A percentile compares a stretch with the other conserved stretches of the same genome.
These are phyloP conservation scores for Multifurca ochricompacta DNA, from an alignment of 768 basidiomycete genomes.

Conservation along the genomic window DNA sequence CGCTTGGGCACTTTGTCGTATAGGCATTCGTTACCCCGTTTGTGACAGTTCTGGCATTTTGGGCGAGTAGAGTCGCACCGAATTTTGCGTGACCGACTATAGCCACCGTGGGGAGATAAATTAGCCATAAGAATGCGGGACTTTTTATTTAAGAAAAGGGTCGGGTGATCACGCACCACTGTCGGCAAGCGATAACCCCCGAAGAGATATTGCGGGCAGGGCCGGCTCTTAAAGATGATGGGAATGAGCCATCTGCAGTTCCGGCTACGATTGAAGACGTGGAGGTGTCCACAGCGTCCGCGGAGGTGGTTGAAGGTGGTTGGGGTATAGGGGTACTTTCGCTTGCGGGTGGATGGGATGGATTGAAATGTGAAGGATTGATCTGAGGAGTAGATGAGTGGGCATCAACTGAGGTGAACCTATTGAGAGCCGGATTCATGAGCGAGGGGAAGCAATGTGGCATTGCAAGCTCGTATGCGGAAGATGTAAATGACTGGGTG, in stretches of 20 bases:
- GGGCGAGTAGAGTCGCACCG: constrained; percentile 80
- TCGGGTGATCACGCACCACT: constrained; percentile 53
- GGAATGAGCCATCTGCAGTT: constrained; percentile 14
- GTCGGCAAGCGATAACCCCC: constrained; percentile 77
- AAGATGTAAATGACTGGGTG: constrained; percentile 19
- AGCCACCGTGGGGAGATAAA: constrained; percentile 19
- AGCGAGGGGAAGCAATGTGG: constrained; percentile 6
- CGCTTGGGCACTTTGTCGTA: constrained; percentile 78
- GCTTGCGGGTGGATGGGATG: constrained; percentile 3
- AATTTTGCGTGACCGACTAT: constrained; percentile 77
- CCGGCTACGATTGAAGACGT: constrained; percentile 17
- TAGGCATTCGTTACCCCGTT: constrained; percentile 68
- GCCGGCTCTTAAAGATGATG: constrained; percentile 26
- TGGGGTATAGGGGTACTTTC: constrained; percentile 9
- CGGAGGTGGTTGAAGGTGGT: not conserved
- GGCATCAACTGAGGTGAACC: constrained; percentile 4
- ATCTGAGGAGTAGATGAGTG: constrained; percentile 4
- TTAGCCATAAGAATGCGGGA: constrained; percentile 11
- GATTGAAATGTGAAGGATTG: constrained; percentile 14
- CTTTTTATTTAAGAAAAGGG: constrained; percentile 28
- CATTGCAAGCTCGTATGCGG: constrained; percentile 19
- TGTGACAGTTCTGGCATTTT: constrained; percentile 73
- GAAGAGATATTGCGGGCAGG: constrained; percentile 47
- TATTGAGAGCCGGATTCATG: constrained; percentile 13
- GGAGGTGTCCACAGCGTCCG: constrained; percentile 13